Evolutionary conservation across 176 grass and related monocot species (phyloP), one percentile per base, ranked within the genome.

Genomic region (Ananas comosus): DNA sequence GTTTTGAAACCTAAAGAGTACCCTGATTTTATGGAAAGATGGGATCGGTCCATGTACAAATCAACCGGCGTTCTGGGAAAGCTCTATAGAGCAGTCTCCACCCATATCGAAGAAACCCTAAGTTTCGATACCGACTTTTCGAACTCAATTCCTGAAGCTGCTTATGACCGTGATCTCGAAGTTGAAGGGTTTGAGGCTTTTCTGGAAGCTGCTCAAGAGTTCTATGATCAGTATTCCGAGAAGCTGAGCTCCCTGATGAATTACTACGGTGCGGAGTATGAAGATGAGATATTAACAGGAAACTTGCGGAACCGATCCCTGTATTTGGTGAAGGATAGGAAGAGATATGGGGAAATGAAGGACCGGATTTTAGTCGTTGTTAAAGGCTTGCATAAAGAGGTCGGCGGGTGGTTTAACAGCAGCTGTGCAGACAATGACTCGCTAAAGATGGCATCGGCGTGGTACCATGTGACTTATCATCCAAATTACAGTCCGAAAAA

Each of bases 251-350:
- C 70, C 16, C 74, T 96, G 50, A 90, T 92, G 89, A 77, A 49
- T 63, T 96, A 87, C 71, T 96, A 92, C 54, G 74, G 75, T 0
- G 81, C 93, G 9, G 70, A 81, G 74, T 50, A 76, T 23, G 93
- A 96, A 81, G 93, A 96, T 13, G 93, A 96, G 79, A 96, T 96
- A 69, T 74, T 96, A 64, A 96, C 93, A 11, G 93, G 93, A 19
- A 92, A 96, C 71, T 83, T 96, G 79, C 69, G 77, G 22, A 90
- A 87, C 79, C 88, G 75, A 70, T 76, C 81, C 11, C 16, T 87
- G 68, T 92, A 92, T 71, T 76, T 96, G 79, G 75, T 76, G 74
- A 80, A 70, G 49, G 88, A 92, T 70, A 92, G 85, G 74, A 96
- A 89, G 74, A 79, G 80, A 70, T 90, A 85, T 63, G 85, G 88